These are phyloP conservation scores for Fomes fomentarius DNA, from an alignment of 1,284 basidiomycete species.

Conservation along the genomic window DNA sequence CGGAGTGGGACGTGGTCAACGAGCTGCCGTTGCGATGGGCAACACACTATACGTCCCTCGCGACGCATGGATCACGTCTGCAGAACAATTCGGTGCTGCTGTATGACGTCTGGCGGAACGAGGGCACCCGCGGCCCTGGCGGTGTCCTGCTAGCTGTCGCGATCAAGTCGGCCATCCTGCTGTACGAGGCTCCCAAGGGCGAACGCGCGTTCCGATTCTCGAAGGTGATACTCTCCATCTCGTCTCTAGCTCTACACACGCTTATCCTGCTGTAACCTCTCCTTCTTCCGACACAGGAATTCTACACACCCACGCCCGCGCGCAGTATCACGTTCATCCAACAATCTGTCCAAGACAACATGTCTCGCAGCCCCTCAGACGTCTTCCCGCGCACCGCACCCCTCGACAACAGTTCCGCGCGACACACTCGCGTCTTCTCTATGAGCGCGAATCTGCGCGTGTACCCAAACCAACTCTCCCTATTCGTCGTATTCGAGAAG, in stretches of 20 bases:
- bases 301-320: constrained; percentile 73
- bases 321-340: constrained; percentile 68
- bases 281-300: constrained; percentile 59
- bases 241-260: neutral
- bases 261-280: neutral
- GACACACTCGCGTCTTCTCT: constrained; percentile 31
- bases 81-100: constrained; percentile 58
- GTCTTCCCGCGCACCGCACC: constrained; percentile 28
- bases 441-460: constrained; percentile 35
- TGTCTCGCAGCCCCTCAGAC: constrained; percentile 49
- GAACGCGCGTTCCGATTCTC: constrained; percentile 81
- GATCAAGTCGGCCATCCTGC: constrained; percentile 68
- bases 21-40: constrained; percentile 80
- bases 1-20: constrained; percentile 77
- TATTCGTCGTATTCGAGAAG: constrained; percentile 83
- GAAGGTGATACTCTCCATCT: constrained; percentile 51
- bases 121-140: constrained; percentile 50
- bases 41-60: constrained; percentile 77
- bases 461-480: constrained; percentile 69
- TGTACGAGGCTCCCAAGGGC: constrained; percentile 80
- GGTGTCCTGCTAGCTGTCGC: constrained; percentile 74
- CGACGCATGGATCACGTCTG: constrained; percentile 65
- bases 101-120: constrained; percentile 69
- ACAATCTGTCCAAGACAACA: constrained; percentile 60
- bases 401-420: constrained; percentile 25